Evolutionary conservation across 2,329 filamentous ascomycete genomes (phyloP).

Genomic region (Mycosphaerella sp.): DNA sequence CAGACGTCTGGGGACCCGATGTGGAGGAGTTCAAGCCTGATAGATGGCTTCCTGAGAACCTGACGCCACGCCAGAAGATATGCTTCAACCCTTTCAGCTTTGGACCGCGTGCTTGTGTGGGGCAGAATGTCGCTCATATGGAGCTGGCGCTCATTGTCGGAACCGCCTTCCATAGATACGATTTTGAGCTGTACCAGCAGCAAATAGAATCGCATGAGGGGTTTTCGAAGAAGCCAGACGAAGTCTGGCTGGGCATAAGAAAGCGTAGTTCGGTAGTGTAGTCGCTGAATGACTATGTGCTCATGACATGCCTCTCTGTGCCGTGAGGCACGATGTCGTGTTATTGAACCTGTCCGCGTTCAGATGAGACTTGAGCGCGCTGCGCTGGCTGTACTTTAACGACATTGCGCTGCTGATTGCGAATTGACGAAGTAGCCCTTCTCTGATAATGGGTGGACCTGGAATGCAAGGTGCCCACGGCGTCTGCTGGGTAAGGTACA

Average conservation of each 20-base stretch:
- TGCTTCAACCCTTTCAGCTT: conserved; percentile 36
- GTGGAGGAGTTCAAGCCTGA: conserved; percentile 33
- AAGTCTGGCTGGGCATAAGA: conserved; percentile 20
- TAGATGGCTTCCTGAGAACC: conserved; percentile 33
- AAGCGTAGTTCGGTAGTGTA: conserved; percentile 1
- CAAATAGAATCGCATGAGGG: conserved; percentile 24
- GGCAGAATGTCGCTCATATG: conserved; percentile 36
- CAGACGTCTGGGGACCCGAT: conserved; percentile 33
- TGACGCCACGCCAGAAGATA: conserved; percentile 29
- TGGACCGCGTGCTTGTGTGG: conserved; percentile 35
- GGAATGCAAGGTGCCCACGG: too few relatives aligned
- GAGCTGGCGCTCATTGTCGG: conserved; percentile 33
- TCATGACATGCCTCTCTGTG: too few relatives aligned
- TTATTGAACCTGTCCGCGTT: too few relatives aligned
- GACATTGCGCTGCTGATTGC: too few relatives aligned
- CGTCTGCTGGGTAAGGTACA: too few relatives aligned
- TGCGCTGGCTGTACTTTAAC: too few relatives aligned
- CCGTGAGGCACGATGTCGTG: too few relatives aligned
- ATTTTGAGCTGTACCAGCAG: conserved; percentile 25
- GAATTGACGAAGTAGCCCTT: too few relatives aligned
- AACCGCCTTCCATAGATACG: conserved; percentile 24
- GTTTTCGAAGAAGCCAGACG: conserved; percentile 27
- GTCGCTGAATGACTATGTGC: neutral
- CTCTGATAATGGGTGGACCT: too few relatives aligned
- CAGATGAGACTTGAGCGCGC: too few relatives aligned